Evolutionary conservation across 768 basidiomycete genomes (phyloP).

Genomic region (Exsudoporus frostii): DNA sequence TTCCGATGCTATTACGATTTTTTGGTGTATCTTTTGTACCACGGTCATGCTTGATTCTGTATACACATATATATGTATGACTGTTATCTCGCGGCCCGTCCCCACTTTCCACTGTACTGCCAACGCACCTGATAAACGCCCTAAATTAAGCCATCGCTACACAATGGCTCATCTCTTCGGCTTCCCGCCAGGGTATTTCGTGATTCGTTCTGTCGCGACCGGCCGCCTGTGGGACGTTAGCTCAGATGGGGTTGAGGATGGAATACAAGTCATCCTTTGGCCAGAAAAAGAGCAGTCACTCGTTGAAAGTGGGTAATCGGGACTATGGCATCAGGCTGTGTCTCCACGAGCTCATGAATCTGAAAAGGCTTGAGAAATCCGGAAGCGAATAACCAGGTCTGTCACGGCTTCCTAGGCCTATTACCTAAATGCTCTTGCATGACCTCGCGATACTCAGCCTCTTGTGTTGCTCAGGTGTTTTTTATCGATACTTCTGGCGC

Average conservation of each 20-base stretch:
- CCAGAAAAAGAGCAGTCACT: slow-evolving; percentile 71
- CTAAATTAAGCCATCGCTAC: background rate
- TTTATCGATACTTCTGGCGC: slow-evolving; percentile 78
- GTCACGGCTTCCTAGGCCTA: too few species aligned
- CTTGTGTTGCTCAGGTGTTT: slow-evolving; percentile 56
- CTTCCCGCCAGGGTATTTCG: slow-evolving; percentile 40
- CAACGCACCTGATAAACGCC: background rate
- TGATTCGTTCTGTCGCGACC: slow-evolving; percentile 36
- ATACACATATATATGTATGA: background rate
- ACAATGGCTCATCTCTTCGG: slow-evolving; percentile 28
- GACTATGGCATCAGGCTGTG: background rate
- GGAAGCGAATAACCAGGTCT: slow-evolving; percentile 70
- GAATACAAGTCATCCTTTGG: slow-evolving; percentile 56
- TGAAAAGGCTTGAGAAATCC: slow-evolving; percentile 61
- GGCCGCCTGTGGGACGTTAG: slow-evolving; percentile 36
- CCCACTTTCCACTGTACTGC: background rate
- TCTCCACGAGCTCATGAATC: slow-evolving; percentile 11
- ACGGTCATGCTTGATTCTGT: background rate
- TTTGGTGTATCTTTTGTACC: background rate
- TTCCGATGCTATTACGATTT: background rate
- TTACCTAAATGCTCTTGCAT: background rate
- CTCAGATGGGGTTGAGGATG: slow-evolving; percentile 34
- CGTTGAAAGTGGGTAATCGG: slow-evolving; percentile 60
- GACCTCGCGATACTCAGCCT: background rate
- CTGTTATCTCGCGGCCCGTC: background rate